Percentiles rank a stretch among this genome's conserved stretches.
Evolutionary conservation across 176 grass and related monocot genomes (phyloP).

Genomic region (Aegilops bicornis): DNA sequence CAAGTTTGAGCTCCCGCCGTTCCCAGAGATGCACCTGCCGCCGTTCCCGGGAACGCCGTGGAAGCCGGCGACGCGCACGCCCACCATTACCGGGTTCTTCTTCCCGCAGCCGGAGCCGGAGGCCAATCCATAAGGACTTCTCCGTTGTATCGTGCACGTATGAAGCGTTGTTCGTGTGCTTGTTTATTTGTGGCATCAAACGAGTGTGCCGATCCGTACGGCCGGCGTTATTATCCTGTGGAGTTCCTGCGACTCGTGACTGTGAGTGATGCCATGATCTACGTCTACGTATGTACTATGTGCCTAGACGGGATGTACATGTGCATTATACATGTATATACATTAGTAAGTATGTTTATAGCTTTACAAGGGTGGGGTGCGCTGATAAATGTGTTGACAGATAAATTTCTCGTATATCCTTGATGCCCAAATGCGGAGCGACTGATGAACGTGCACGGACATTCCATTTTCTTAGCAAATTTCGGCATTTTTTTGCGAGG

Average conservation of each 20-base stretch:
- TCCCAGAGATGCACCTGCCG: constrained; percentile 3
- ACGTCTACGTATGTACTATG: neutral
- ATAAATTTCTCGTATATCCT: too few species aligned
- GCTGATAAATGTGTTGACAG: neutral
- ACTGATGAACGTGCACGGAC: too few species aligned
- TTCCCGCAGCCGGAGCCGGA: constrained; percentile 25
- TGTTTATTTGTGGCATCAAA: too few species aligned
- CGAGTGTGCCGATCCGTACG: too few species aligned
- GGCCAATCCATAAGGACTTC: neutral
- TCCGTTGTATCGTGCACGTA: neutral
- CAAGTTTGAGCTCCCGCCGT: neutral
- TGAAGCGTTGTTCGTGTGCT: neutral
- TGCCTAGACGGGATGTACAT: neutral
- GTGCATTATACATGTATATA: neutral
- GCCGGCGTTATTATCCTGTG: too few species aligned
- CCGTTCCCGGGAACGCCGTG: constrained; percentile 20
- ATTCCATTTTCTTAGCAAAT: too few species aligned
- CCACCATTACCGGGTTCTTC: constrained; percentile 10
- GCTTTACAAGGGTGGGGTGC: neutral
- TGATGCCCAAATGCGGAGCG: too few species aligned
- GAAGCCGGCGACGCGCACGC: neutral
- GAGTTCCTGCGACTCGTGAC: too few species aligned
- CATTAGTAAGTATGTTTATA: neutral
- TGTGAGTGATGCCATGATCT: too few species aligned
- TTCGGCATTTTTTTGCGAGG: too few species aligned